Evolutionary conservation across 331 rosid genomes (phyloP), one percentile per base, ranked within the genome.

Genomic region (Dryas integrifolia): DNA sequence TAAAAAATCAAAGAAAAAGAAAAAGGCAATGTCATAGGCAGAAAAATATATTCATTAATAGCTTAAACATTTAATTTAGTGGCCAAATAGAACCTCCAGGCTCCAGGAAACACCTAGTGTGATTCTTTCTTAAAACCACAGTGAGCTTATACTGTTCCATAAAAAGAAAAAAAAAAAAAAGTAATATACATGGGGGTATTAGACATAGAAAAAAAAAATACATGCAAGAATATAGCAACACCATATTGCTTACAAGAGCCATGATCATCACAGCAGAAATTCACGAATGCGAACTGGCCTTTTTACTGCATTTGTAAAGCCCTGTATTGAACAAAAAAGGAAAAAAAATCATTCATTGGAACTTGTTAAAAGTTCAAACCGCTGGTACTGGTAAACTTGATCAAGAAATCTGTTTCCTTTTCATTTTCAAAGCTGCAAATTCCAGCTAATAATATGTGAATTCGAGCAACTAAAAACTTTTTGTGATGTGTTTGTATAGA

Each of bases 251-350:
- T 51, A 68, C 24, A 13, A 57, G 65, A 57, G 55, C 57, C 69
- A 75, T 47, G 48, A 56, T 74, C 18, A 62, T 80, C 77, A 84
- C 15, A 79, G 65, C 55, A 94, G 86, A 77, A 93, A 93, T 72
- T 94, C 97, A 2, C 92, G 89, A 16, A 94, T 82, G 53, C 96
- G 97, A 77, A 88, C 97, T 6, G 92, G 97, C 81, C 97, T 84
- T 82, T 91, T 89, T 52, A 94, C 90, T 14, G 98, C 98, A 83
- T 94, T 94, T 0, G 97, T 94, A 48, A 86, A 94, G 60, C 98
- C 98, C 98, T 91, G 84, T 79, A 79, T 55, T 51, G 38, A 73
- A 38, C 40, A 75, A 64, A 62, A 69, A 26, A 44, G 50, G 41
- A 39, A 38, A 75, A 73, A 18, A 45, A 38, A 14, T 51, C 64